Base-by-base conservation (phyloP, 2,329 filamentous ascomycete species). In the Neonectria punicea region DNA sequence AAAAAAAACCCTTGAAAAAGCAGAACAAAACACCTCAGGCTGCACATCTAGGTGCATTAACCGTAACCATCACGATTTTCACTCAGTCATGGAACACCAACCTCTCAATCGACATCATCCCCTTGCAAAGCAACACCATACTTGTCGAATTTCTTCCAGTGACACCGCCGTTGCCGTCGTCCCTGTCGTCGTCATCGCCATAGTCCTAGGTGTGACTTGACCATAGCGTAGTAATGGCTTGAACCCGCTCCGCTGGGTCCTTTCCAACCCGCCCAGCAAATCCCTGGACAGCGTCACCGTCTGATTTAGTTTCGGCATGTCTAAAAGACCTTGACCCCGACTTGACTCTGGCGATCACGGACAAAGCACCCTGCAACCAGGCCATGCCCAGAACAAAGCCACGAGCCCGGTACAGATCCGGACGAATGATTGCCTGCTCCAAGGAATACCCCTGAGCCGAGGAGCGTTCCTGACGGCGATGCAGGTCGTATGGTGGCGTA, bases 401-500 rank as follows among this genome's bases (percentile, higher is more conserved):
- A 34, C 49, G 28, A 51, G 60, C 28, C 39, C 49, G 53, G 47
- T 43, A 51, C 36, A 34, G 53, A 51, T 44, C 59, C 54, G 49
- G 54, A 20, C 59, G 59, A 65, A 66, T 66, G 53, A 58, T 51
- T 22, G 32, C 13, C 50, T 36, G 10, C 18, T 36, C 59, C 59
- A 59, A 55, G 18, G 18, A 32, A 25, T 39, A n/a, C 63, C 49
- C 57, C 56, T 50, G 56, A 41, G 16, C 11, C 43, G 30, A 14
- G 16, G 28, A 25, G 28, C 54, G 43, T 57, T 47, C 39, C 41
- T 32, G 54, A 36, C 28, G 43, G 43, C 20, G 47, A 22, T 43
- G 53, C 30, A 55, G 39, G 60, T 65, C 58, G 58, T 65, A 65
- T 53, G 63, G 63, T 65, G 63, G 62, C 62, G 62, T 32, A 55